Percentiles rank a stretch among this genome's conserved stretches.
These are phyloP conservation scores for Lactarius akahatsu DNA, from an alignment of 768 basidiomycete genomes.

Conservation along the genomic window DNA sequence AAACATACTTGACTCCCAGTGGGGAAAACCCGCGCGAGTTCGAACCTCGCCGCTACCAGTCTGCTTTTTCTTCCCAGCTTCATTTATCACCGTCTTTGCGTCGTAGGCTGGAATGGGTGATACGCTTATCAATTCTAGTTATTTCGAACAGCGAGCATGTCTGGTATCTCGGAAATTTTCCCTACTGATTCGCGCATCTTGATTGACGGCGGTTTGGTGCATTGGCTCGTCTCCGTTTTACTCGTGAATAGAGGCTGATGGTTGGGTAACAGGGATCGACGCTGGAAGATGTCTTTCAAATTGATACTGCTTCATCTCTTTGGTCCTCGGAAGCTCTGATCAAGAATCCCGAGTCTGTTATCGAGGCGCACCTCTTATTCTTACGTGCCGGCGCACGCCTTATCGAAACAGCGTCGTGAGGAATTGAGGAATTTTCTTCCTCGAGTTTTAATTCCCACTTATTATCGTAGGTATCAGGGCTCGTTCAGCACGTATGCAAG, in stretches of 20 bases:
- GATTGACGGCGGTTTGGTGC: constrained; percentile 28
- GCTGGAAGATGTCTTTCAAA: constrained; percentile 50
- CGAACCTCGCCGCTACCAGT: constrained; percentile 85
- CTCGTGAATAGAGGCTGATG: not conserved
- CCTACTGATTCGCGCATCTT: constrained; percentile 3
- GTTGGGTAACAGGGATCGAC: constrained; percentile 52
- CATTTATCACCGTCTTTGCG: not conserved
- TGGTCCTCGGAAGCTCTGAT: constrained; percentile 70
- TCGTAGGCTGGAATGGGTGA: not conserved
- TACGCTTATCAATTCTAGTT: not conserved
- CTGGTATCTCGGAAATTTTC: constrained; percentile 14
- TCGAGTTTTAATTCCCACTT: not conserved
- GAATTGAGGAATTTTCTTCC: not conserved
- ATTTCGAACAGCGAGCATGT: not conserved
- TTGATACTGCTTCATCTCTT: constrained; percentile 54
- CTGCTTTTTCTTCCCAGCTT: constrained; percentile 18
- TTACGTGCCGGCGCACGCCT: constrained; percentile 63
- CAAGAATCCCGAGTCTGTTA: constrained; percentile 51
- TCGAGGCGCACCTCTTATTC: constrained; percentile 62
- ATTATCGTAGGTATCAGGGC: constrained; percentile 59
- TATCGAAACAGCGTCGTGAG: constrained; percentile 69
- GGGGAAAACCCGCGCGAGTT: constrained; percentile 85
- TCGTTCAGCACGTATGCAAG: constrained; percentile 52
- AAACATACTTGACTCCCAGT: constrained; percentile 64
- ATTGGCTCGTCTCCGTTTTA: not conserved